Evolutionary conservation across 225 moss, liverwort and hornwort species (phyloP), one percentile per base, ranked within the genome.

Genomic region (Sphagnum contortum): DNA sequence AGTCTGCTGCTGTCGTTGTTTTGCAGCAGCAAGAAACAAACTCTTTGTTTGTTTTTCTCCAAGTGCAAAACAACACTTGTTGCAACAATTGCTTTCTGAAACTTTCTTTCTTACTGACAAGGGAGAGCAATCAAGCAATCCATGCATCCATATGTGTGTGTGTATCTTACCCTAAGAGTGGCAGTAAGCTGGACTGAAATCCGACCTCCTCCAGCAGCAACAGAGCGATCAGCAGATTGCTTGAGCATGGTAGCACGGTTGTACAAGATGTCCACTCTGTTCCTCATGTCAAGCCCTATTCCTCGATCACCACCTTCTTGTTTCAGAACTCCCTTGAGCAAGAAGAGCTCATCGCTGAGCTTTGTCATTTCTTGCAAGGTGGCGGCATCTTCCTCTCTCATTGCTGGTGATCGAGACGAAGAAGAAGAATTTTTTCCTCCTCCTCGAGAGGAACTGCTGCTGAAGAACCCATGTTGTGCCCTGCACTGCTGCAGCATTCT

Each of bases 281-380:
- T 80, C 14, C 96, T 81, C 63, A 96, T 86, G 59, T 96, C 96
- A 13, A 90, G 90, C 8, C 96, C 96, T 48, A 92, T 83, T 66
- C 89, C 85, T 69, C 77, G 71, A 61, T 96, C 87, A 49, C 81
- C 75, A 57, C 71, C 76, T 14, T 70, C 80, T 29, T 29, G 29
- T 29, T 29, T 29, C 64, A 90, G 83, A 0, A 78, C 62, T 2
- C 78, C 75, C 69, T 89, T 92, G 14, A 96, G 81, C 46, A 75
- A 76, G 48, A 81, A 63, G 2, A 96, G 79, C 57, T 81, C 85
- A 48, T 90, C 77, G n/a, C 81, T 82, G 9, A 96, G 79, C 52
- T 77, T 62, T 4, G 78, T 51, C 81, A 92, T 88, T 67, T 92
- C 92, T 74, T 67, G 76, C 66, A 90, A 86, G 47, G 85, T 87